Base-by-base conservation (phyloP, 805 yeast genomes). In the Metschnikowia shivogae region DNA sequence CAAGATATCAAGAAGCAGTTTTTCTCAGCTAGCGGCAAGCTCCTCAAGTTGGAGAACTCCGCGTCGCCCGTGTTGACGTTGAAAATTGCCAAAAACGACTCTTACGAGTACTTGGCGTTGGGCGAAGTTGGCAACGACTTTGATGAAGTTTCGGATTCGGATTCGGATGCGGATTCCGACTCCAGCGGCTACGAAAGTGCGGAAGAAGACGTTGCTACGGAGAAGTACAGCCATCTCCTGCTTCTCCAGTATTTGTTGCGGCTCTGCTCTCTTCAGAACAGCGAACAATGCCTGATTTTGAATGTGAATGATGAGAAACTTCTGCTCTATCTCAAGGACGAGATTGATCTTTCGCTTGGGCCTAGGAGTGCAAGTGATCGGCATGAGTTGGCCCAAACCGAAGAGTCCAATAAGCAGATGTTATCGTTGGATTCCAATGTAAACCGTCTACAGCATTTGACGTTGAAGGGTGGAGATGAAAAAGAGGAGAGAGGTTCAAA, bases 21-120 rank as follows among this genome's bases (percentile, higher is more conserved):
- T 52, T 86, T 83, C 60, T 78, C 82, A 48, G 86, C 85, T 2
- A 81, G 88, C 5, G 92, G 90, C 0, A 74, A 74, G 44, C 60
- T 86, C 14, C 69, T 86, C 24, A 77, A 76, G 39, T 62, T 86
- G 12, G 86, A 82, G 34, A 86, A 81, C 35, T 70, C 79, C 34
- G 72, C 72, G 36, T 65, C 80, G 0, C 89, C 93, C 0, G 92
- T 86, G 0, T 64, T 86, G 42, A 82, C 85, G 1, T 57, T 86
- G 30, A 86, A 86, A 54, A 58, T 72, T 34, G 12, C 14, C 13
- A 22, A 41, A 8, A 41, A 34, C 2, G 27, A 12, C 3, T 54
- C 46, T 9, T 13, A 40, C 20, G 62, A 52, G 43, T 58, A 57
- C 54, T 53, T 60, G 39, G 54, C 62, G 27, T 36, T 61, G 43